Evolutionary conservation across 495 filamentous ascomycete genomes (phyloP).

Genomic region (Lepraria neglecta): DNA sequence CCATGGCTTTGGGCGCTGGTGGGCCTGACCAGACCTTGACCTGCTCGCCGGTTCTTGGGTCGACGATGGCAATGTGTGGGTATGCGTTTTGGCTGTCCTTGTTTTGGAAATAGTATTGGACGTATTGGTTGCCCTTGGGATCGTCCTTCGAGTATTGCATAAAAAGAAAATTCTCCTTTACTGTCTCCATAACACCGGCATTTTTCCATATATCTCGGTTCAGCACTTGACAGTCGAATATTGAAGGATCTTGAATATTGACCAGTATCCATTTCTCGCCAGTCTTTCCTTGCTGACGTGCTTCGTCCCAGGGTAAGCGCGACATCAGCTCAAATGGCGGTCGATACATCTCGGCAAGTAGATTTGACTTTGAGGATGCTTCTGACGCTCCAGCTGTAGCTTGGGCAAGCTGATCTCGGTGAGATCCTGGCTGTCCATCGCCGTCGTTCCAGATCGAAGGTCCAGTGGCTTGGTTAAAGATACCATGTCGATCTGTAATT

Average conservation of each 20-base stretch:
- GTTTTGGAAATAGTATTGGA: slow-evolving; percentile 80
- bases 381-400: slow-evolving; percentile 72
- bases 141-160: slow-evolving; percentile 86
- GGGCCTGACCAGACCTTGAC: slow-evolving; percentile 91
- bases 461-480: slow-evolving; percentile 73
- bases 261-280: slow-evolving; percentile 88
- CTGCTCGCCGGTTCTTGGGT: slow-evolving; percentile 93
- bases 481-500: slow-evolving; percentile 54
- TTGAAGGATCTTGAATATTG: slow-evolving; percentile 84
- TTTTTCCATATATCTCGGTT: slow-evolving; percentile 97
- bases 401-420: slow-evolving; percentile 47
- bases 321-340: slow-evolving; percentile 86
- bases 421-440: slow-evolving; percentile 36
- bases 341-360: slow-evolving; percentile 83
- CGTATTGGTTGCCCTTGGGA: slow-evolving; percentile 64
- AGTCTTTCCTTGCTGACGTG: slow-evolving; percentile 76
- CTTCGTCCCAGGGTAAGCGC: slow-evolving; percentile 66
- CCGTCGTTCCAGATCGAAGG: slow-evolving; percentile 68
- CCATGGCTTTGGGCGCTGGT: slow-evolving; percentile 65
- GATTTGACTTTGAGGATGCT: slow-evolving; percentile 58
- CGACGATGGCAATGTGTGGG: slow-evolving; percentile 91
- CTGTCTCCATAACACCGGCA: slow-evolving; percentile 62
- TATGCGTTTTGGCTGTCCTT: slow-evolving; percentile 71
- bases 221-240: slow-evolving; percentile 87
- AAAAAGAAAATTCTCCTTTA: slow-evolving; percentile 91